Evolutionary conservation across 2,329 filamentous ascomycete genomes (phyloP).

Genomic region (Pochonia chlamydosporia): DNA sequence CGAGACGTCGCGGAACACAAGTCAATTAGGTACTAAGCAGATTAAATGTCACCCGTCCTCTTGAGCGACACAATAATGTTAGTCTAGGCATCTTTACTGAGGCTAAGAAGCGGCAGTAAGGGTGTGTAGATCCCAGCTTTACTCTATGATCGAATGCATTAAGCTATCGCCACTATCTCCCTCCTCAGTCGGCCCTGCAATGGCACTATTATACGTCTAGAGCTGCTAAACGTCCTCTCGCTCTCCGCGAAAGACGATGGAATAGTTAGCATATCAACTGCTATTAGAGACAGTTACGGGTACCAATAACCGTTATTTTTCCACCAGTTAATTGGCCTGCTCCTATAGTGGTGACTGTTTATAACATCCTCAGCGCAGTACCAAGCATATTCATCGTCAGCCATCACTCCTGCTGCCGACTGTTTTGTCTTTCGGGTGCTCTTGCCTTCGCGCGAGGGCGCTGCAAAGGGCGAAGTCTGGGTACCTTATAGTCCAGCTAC

Average conservation of each 20-base stretch:
- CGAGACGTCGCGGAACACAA: neutral
- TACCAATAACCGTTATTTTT: constrained; percentile 6
- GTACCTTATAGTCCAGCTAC: neutral
- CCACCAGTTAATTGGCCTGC: constrained; percentile 6
- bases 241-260: constrained; percentile 8
- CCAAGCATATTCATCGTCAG: constrained; percentile 3
- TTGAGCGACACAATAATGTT: constrained; percentile 3
- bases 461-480: neutral
- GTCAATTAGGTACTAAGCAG: neutral
- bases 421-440: constrained; percentile 1
- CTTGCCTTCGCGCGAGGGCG: neutral
- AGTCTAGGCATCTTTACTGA: constrained; percentile 5
- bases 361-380: constrained; percentile 6
- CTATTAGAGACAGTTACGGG: constrained; percentile 6
- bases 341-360: constrained; percentile 5
- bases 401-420: neutral
- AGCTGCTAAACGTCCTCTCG: constrained; percentile 7
- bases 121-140: constrained; percentile 6
- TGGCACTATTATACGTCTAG: constrained; percentile 6
- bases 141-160: constrained; percentile 9
- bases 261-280: constrained; percentile 9
- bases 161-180: constrained; percentile 7
- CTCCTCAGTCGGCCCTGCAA: constrained; percentile 6
- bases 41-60: neutral
- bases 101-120: constrained; percentile 1